Evolutionary conservation across 2,329 filamentous ascomycete genomes (phyloP), one percentile per base, ranked within the genome.

Genomic region (Cercospora berteroae): DNA sequence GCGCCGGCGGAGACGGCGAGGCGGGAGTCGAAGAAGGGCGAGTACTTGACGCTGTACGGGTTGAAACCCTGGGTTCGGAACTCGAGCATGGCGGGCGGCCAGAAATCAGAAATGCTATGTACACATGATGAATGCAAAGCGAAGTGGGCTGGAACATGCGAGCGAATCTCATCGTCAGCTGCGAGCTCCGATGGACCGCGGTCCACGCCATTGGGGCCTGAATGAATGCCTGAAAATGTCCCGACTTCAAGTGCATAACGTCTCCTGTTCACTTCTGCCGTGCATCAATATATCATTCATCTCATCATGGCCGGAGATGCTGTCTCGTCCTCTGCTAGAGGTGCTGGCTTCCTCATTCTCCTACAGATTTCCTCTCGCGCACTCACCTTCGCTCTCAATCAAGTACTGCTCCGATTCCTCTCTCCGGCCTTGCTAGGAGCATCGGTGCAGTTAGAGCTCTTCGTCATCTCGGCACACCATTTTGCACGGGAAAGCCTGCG

Each of bases 21-120:
- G 70, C 94, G 89, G 72, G 92, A 95, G 83, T 98, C 95, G 83
- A 96, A 96, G 83, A 97, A 99, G 6, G 95, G 95, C 65, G 94
- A 98, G 85, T 98, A 99, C 82, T 97, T 97, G 80, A 97, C 93
- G 73, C 92, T 92, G 82, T 96, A 97, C 75, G 94, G 94, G 80
- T 98, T 97, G 86, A 88, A 98, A 76, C 95, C 95, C 78, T 92
- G 87, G 23, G 95, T 98, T 71, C 92, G 90, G 82, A 92, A 98
- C 81, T 97, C 93, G 74, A 98, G 89, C 60, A 63, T 63, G 42
- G 60, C 48, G 60, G 29, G 31, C 29, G 55, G 55, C 55, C 55
- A 9, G 23, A 48, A 16, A 18, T 20, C 18, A 61, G 23, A 33
- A 60, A 39, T 27, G 25, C 59, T 50, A 50, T 61, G 39, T 50